phyloP scores from a whole-genome alignment of 257 asterid genomes.

The Solanum virginianum region DNA sequence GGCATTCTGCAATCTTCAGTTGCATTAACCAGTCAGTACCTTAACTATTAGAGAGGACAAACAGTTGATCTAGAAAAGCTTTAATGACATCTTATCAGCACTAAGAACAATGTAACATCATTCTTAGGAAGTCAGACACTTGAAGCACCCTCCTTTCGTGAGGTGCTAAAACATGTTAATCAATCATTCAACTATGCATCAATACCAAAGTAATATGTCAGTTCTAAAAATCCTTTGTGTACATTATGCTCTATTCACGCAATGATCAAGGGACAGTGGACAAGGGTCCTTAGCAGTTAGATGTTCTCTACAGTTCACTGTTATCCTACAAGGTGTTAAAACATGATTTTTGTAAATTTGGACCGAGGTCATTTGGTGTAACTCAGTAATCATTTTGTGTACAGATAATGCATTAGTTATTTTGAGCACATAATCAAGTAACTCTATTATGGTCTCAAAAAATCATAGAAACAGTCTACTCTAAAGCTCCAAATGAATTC shows the following conservation, averaged over 20 bases:
- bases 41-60: not conserved
- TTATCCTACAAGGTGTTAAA: not conserved
- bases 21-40: not conserved
- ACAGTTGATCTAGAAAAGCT: not conserved
- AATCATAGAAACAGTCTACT: not conserved
- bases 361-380: not conserved
- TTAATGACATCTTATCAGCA: not conserved
- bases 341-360: not conserved
- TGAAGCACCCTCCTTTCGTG: not conserved
- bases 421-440: not conserved
- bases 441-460: not conserved
- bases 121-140: not conserved
- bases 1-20: conserved; percentile 85
- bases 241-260: not conserved
- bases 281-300: not conserved
- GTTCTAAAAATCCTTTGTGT: not conserved
- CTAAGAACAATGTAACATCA: not conserved
- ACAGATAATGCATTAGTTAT: not conserved
- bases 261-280: not conserved
- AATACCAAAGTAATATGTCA: not conserved
- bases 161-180: not conserved
- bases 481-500: not conserved
- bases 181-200: not conserved
- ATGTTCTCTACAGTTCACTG: not conserved
- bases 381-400: not conserved